Percentiles rank a stretch among this genome's conserved stretches.
Conservation (phyloP, 1,284 basidiomycete species). For the Melampsora medusae region DNA sequence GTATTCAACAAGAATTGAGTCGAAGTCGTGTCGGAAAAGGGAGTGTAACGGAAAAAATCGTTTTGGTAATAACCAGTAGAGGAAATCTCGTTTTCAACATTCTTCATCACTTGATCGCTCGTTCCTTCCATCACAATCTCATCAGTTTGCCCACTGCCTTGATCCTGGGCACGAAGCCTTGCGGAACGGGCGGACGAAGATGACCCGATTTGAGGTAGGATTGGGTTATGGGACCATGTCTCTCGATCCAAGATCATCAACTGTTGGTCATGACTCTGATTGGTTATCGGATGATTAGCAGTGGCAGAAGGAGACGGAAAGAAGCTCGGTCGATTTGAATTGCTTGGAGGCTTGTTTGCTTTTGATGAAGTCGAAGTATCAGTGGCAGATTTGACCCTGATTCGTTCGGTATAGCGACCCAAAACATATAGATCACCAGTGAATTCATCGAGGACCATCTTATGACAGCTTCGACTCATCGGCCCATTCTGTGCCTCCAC, state of each 20-base stretch:
- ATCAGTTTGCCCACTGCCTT: neutral
- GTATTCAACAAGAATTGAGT: conserved; percentile 6
- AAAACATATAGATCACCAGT: conserved; percentile 70
- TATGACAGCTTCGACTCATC: conserved; percentile 71
- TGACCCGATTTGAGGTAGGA: neutral
- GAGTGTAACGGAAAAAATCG: conserved; percentile 32
- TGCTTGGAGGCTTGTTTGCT: neutral
- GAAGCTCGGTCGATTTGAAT: neutral
- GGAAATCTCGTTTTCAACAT: neutral
- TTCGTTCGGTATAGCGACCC: conserved; percentile 52
- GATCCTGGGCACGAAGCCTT: neutral
- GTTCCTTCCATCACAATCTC: neutral
- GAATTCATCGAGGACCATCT: conserved; percentile 72
- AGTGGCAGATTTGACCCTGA: neutral
- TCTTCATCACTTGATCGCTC: conserved; percentile 12
- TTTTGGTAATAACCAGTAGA: conserved; percentile 5
- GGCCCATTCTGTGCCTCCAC: conserved; percentile 66
- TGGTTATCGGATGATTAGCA: neutral
- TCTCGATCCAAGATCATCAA: conserved; percentile 6
- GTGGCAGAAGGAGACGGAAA: neutral
- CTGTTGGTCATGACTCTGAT: neutral
- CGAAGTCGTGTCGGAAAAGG: conserved; percentile 9
- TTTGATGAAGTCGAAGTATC: neutral
- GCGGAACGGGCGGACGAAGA: neutral
- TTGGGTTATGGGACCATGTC: neutral